phyloP scores from a whole-genome alignment of 208 protist genomes.

The Naegleria fowleri region DNA sequence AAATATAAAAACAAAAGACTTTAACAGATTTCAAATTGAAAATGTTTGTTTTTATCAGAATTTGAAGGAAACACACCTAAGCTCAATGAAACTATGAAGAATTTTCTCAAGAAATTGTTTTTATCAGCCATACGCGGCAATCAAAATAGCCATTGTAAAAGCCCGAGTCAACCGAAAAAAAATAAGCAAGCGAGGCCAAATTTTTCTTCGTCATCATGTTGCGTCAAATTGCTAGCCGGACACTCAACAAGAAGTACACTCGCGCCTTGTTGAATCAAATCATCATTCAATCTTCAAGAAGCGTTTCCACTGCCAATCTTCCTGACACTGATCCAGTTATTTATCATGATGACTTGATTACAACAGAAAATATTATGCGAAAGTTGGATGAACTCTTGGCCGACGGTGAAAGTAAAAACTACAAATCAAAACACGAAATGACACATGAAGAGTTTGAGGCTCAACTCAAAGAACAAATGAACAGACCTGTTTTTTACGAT shows the following conservation, averaged over 20 bases:
- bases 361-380: background rate
- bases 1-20: no score
- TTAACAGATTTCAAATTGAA: no score
- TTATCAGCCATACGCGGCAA: no score
- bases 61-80: no score
- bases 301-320: background rate
- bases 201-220: no score
- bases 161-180: no score
- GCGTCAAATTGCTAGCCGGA: no score
- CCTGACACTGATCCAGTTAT: background rate
- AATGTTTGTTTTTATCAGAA: no score
- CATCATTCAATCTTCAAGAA: background rate
- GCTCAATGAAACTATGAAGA: no score
- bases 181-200: no score
- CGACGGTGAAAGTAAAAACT: background rate
- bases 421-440: background rate
- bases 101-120: no score
- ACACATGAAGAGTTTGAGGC: background rate
- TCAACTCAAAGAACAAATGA: background rate
- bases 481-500: background rate
- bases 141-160: no score
- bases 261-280: background rate
- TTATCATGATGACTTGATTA: constrained; percentile 9
- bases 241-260: background rate
- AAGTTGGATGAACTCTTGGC: background rate